Percentiles rank a stretch among this genome's conserved stretches.
phyloP scores from a whole-genome alignment of 148 eudicot genomes.

The Nepenthes mirabilis region DNA sequence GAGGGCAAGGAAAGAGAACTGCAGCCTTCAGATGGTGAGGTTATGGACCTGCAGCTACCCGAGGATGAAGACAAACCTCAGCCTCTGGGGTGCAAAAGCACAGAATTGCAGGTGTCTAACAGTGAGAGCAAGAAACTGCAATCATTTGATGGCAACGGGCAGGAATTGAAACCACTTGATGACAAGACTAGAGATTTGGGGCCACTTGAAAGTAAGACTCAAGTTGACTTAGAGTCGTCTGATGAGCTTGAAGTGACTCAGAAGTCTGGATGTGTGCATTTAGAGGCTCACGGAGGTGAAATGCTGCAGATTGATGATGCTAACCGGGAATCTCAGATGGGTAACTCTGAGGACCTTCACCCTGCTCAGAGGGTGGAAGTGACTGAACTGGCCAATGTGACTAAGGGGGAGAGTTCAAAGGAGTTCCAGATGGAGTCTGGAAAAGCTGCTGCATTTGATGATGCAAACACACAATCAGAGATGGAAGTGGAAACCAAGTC shows the following conservation, averaged over 20 bases:
- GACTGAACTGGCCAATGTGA: conserved; percentile 12
- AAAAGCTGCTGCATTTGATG: background rate
- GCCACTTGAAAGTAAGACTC: too few relatives aligned
- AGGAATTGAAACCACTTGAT: too few relatives aligned
- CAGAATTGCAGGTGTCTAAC: too few relatives aligned
- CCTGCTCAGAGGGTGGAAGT: conserved; percentile 11
- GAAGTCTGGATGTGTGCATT: too few relatives aligned
- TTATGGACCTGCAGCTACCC: background rate
- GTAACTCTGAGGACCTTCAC: conserved; percentile 3
- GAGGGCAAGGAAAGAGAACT: too few relatives aligned
- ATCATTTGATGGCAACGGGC: too few relatives aligned
- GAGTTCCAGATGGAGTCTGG: conserved; percentile 7
- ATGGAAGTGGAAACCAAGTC: conserved; percentile 7
- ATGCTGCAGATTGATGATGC: background rate
- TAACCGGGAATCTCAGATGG: conserved; percentile 6
- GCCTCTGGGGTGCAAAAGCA: too few relatives aligned
- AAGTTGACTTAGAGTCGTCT: too few relatives aligned
- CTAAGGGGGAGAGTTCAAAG: conserved; percentile 9
- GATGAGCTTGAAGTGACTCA: too few relatives aligned
- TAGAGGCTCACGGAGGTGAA: background rate
- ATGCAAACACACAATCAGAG: background rate
- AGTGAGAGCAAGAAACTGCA: too few relatives aligned
- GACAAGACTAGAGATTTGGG: too few relatives aligned
- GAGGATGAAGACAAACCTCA: conserved; percentile 4
- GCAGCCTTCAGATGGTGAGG: too few relatives aligned